Percentiles rank a stretch among this genome's conserved stretches.
Evolutionary conservation across 2,329 filamentous ascomycete species (phyloP).

Genomic region (Fusarium armeniacum): DNA sequence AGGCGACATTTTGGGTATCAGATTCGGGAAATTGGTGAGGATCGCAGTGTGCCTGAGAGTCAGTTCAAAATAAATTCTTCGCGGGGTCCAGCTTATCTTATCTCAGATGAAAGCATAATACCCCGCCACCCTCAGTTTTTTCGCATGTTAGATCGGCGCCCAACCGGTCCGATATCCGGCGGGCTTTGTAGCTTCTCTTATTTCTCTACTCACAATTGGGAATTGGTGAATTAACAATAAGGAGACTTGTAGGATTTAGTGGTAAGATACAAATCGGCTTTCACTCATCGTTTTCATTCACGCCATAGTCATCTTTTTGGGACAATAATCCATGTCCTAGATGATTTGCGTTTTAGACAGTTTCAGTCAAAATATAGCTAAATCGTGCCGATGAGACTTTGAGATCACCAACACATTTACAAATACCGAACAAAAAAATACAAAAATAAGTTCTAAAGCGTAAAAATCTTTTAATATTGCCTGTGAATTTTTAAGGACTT

Average conservation of each 20-base stretch:
- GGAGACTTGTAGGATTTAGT: background rate
- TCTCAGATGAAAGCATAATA: slow-evolving; percentile 34
- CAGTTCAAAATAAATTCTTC: slow-evolving; percentile 54
- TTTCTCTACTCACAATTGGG: background rate
- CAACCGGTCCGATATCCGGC: slow-evolving; percentile 24
- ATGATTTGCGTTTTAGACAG: background rate
- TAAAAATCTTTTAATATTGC: background rate
- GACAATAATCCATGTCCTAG: background rate
- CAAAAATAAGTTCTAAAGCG: background rate
- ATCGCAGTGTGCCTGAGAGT: slow-evolving; percentile 27
- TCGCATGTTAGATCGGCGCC: slow-evolving; percentile 1
- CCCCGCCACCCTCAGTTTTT: slow-evolving; percentile 32
- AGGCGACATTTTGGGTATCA: slow-evolving; percentile 47
- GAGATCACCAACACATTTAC: background rate
- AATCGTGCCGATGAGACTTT: too few species aligned
- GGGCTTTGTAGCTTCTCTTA: background rate
- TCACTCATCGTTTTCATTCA: background rate
- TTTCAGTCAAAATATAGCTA: background rate
- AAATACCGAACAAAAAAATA: background rate
- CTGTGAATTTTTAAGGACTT: background rate
- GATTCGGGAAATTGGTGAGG: slow-evolving; percentile 24
- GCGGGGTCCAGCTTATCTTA: slow-evolving; percentile 52
- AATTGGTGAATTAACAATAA: background rate
- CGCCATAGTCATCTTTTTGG: background rate
- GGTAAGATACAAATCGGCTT: background rate